Evolutionary conservation across 371 early-diverging fungal genomes (phyloP).

Genomic region (Dichotomocladium elegans): DNA sequence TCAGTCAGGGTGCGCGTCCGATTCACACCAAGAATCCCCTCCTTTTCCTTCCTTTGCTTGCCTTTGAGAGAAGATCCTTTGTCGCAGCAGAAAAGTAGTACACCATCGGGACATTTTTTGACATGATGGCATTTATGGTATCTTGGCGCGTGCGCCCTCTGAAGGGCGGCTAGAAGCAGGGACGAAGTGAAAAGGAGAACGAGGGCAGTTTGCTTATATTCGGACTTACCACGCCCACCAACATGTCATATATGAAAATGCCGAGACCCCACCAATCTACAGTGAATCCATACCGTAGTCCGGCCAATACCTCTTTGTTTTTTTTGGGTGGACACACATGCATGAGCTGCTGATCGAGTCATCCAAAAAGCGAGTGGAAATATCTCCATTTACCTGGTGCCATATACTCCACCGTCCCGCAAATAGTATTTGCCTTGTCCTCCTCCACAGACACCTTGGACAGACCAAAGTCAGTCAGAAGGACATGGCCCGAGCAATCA

Average conservation of each 20-base stretch:
- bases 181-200: background rate
- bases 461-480: conserved; percentile 89
- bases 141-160: conserved; percentile 73
- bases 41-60: conserved; percentile 8
- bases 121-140: conserved; percentile 73
- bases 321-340: too few species aligned
- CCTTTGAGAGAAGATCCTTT: conserved; percentile 52
- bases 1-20: too few species aligned
- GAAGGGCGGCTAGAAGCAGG: conserved; percentile 63
- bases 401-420: conserved; percentile 90
- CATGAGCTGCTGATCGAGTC: too few species aligned
- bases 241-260: conserved; percentile 87
- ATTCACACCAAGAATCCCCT: background rate
- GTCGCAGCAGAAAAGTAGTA: conserved; percentile 68
- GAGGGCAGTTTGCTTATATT: background rate
- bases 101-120: conserved; percentile 70
- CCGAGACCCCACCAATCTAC: conserved; percentile 97
- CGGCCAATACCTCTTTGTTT: conserved; percentile 79
- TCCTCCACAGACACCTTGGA: conserved; percentile 76
- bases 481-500: conserved; percentile 75
- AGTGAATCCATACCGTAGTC: conserved; percentile 77
- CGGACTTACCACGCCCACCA: conserved; percentile 62
- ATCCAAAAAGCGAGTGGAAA: too few species aligned
- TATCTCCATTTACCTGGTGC: conserved; percentile 33
- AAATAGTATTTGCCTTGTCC: conserved; percentile 80